Percentiles rank a stretch among this genome's conserved stretches.
These are phyloP conservation scores for Colletotrichum nymphaeae DNA, from an alignment of 2,329 filamentous ascomycete species.

Conservation along the genomic window DNA sequence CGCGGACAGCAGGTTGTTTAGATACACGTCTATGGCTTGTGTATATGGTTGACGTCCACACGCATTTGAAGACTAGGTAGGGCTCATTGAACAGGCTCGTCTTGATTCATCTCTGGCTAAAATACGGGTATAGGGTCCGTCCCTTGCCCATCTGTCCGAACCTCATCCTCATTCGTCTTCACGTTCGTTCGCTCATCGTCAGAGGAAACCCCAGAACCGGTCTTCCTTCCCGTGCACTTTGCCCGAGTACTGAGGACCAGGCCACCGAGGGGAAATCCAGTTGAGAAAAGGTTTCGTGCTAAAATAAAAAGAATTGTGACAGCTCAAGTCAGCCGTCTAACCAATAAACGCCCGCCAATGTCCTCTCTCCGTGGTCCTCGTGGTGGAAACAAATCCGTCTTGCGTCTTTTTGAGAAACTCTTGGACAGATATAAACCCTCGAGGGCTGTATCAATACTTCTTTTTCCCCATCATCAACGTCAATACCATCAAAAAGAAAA, in stretches of 20 bases:
- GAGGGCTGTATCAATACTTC: conserved; percentile 30
- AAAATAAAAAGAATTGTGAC: conserved; percentile 7
- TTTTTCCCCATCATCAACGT: conserved; percentile 26
- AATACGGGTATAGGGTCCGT: not conserved
- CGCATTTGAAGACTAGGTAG: not conserved
- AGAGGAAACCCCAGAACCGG: not conserved
- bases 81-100: not conserved
- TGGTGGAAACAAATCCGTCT: conserved; percentile 33
- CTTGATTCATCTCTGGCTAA: conserved; percentile 24
- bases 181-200: conserved; percentile 20
- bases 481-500: conserved; percentile 25
- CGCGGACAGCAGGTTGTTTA: too few species aligned
- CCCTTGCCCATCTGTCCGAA: not conserved
- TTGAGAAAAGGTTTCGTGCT: conserved; percentile 1
- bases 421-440: conserved; percentile 24
- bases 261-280: not conserved
- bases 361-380: conserved; percentile 23
- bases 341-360: conserved; percentile 30
- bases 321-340: conserved; percentile 5
- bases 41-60: not conserved
- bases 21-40: too few species aligned
- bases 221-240: not conserved
- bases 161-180: conserved; percentile 12
- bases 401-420: conserved; percentile 29
- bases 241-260: not conserved